Base-by-base conservation (phyloP, 805 yeast species). In the Ogataea nonfermentans region DNA sequence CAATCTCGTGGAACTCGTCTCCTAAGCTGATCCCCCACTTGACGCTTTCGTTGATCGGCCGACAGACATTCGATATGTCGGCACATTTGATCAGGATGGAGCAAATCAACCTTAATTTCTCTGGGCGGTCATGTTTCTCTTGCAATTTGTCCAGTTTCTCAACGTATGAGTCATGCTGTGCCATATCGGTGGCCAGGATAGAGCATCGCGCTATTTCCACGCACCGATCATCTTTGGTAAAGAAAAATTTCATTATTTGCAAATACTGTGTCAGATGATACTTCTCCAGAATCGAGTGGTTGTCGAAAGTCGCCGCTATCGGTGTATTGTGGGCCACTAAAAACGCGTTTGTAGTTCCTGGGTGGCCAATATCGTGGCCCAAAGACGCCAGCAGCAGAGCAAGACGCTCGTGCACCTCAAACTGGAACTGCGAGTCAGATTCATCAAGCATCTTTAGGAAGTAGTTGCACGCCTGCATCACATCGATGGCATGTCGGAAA, bases 361-460 rank as follows among this genome's bases (percentile, higher is more conserved):
- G 98, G 62, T 93, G 99, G 15, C 96, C 95, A 23, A 86, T 79
- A 61, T 93, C 99, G 65, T 93, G 99, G 37, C 98, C 98, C 29
- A 90, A 65, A 1, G 96, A 93, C 0, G 96, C 85, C 9, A 90
- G 67, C 24, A 86, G 71, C 19, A 88, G 63, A 2, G 84, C 76
- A 32, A 84, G 63, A 2, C 73, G 68, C 49, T 82, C 82, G 12
- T 38, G 10, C 10, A 36, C 20, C 8, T 39, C 15, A 23, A 57
- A 48, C 24, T 36, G 31, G 28, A 49, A 27, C 24, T 29, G 15
- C 35, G 32, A 49, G 9, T 43, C 30, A 7, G 40, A 15, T 28
- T 46, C 41, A 6, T 39, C 26, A 6, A 24, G 14, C 15, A 29
- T 24, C 3, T 29, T 25, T 9, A 82, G 66, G 43, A 81, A 78